Evolutionary conservation across 305 asterid species (phyloP).

Genomic region (Petunia hybrid): DNA sequence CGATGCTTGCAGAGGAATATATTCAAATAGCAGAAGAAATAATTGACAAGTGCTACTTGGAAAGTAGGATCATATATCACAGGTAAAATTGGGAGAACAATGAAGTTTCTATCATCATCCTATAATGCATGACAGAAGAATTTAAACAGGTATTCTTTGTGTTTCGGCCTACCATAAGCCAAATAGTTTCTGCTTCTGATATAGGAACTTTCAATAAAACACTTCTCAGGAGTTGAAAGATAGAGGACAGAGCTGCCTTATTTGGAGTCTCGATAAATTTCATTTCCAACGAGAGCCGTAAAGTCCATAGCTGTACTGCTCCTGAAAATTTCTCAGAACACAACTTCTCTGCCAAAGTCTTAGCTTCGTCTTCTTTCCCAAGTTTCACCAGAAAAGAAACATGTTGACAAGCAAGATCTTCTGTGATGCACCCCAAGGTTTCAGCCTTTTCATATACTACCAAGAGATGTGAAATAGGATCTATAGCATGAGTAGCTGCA

Average conservation of each 20-base stretch:
- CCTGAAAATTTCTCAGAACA: conserved; percentile 63
- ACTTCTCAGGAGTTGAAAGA: conserved; percentile 61
- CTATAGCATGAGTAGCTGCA: conserved; percentile 42
- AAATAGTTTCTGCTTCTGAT: conserved; percentile 73
- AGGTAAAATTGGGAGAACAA: neutral
- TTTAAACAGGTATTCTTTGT: neutral
- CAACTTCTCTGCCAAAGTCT: conserved; percentile 57
- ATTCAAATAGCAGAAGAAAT: conserved; percentile 2
- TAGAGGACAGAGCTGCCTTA: conserved; percentile 52
- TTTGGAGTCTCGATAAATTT: conserved; percentile 49
- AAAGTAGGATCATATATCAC: conserved; percentile 16
- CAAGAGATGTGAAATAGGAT: conserved; percentile 66
- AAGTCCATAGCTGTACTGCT: conserved; percentile 68
- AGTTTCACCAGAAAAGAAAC: conserved; percentile 70
- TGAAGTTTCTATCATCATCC: conserved; percentile 12
- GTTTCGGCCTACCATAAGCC: conserved; percentile 78
- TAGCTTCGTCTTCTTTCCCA: conserved; percentile 68
- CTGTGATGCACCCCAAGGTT: conserved; percentile 62
- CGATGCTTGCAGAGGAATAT: neutral
- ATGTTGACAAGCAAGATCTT: conserved; percentile 77
- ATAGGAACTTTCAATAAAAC: conserved; percentile 57
- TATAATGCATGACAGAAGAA: conserved; percentile 23
- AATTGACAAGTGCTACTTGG: neutral
- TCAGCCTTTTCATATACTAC: conserved; percentile 74
- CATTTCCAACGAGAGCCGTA: conserved; percentile 72